phyloP scores from a whole-genome alignment of 164 flowering plant species.

The Buxus sempervirens region DNA sequence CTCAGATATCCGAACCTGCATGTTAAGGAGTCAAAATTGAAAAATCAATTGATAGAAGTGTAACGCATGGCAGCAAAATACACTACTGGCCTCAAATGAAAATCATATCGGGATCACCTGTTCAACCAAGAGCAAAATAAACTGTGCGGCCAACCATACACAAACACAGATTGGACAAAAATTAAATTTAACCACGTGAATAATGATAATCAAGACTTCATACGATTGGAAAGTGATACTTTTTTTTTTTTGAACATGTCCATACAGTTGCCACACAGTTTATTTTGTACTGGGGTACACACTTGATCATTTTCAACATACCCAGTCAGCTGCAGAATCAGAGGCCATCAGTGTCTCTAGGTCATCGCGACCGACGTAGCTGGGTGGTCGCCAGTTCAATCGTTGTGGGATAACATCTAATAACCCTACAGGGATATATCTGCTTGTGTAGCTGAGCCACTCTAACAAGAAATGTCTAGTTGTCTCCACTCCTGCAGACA shows the following conservation, averaged over 20 bases:
- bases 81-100: too few species aligned
- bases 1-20: slow-evolving; percentile 85
- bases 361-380: slow-evolving; percentile 81
- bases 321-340: slow-evolving; percentile 99
- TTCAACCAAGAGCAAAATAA: too few species aligned
- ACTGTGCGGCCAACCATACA: too few species aligned
- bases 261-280: too few species aligned
- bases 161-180: too few species aligned
- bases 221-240: too few species aligned
- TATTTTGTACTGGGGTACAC: too few species aligned
- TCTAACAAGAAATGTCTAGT: slow-evolving; percentile 92
- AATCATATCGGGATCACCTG: too few species aligned
- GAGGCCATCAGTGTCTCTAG: slow-evolving; percentile 96
- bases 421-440: slow-evolving; percentile 88
- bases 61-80: not conserved
- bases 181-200: too few species aligned
- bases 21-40: slow-evolving; percentile 8
- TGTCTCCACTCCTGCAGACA: slow-evolving; percentile 82
- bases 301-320: slow-evolving; percentile 28
- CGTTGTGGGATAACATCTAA: slow-evolving; percentile 77
- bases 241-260: too few species aligned
- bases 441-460: slow-evolving; percentile 88
- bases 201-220: too few species aligned
- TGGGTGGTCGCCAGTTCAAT: slow-evolving; percentile 93
- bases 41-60: not conserved